Percentiles rank a stretch among this genome's conserved stretches.
phyloP scores from a whole-genome alignment of 805 yeast genomes.

The Zygosaccharomyces bisporus region DNA sequence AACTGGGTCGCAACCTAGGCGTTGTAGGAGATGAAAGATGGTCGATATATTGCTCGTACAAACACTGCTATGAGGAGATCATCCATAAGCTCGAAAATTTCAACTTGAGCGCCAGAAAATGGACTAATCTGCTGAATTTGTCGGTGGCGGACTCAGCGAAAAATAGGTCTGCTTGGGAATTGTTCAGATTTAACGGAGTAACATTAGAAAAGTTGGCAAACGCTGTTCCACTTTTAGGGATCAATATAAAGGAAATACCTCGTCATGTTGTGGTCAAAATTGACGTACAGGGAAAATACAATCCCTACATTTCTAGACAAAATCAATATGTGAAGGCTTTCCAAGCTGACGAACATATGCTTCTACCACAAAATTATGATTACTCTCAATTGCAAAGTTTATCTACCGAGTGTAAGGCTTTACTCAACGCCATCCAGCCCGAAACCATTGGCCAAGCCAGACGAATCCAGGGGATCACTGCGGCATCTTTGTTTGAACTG shows the following conservation, averaged over 20 bases:
- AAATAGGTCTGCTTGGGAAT: slow-evolving; percentile 63
- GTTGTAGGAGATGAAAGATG: slow-evolving; percentile 62
- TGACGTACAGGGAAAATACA: slow-evolving; percentile 77
- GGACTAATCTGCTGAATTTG: slow-evolving; percentile 53
- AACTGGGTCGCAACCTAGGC: slow-evolving; percentile 60
- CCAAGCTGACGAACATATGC: slow-evolving; percentile 73
- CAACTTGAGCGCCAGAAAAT: slow-evolving; percentile 51
- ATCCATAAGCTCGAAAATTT: slow-evolving; percentile 44
- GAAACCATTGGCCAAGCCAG: slow-evolving; percentile 93
- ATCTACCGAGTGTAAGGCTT: slow-evolving; percentile 69
- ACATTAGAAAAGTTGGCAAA: slow-evolving; percentile 28
- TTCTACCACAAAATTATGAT: slow-evolving; percentile 64
- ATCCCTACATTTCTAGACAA: slow-evolving; percentile 75
- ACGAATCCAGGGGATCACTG: slow-evolving; percentile 91
- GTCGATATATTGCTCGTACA: slow-evolving; percentile 44
- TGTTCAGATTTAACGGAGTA: slow-evolving; percentile 54
- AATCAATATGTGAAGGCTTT: slow-evolving; percentile 68
- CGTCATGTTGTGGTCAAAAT: slow-evolving; percentile 54
- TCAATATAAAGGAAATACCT: slow-evolving; percentile 33
- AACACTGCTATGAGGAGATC: slow-evolving; percentile 41
- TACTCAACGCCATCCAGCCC: slow-evolving; percentile 74
- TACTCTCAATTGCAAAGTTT: slow-evolving; percentile 58
- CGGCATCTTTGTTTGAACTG: slow-evolving; percentile 83
- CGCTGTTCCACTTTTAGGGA: slow-evolving; percentile 38
- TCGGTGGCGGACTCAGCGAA: slow-evolving; percentile 53